Percentiles rank a stretch among this genome's conserved stretches.
phyloP scores from a whole-genome alignment of 2,329 filamentous ascomycete species.

The Diplodia intermedia region DNA sequence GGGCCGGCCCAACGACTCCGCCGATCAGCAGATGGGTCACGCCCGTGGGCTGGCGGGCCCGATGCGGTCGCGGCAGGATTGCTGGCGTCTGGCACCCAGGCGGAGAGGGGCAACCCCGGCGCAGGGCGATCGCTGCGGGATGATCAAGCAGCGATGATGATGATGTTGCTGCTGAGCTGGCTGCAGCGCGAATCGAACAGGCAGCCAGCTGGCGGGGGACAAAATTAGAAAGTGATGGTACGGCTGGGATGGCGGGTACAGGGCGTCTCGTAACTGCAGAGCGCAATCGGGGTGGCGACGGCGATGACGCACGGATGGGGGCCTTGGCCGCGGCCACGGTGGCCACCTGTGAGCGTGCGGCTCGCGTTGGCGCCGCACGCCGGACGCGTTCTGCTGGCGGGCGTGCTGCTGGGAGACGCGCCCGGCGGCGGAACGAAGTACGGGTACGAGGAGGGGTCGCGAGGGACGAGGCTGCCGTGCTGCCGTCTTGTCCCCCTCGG shows the following conservation, averaged over 20 bases:
- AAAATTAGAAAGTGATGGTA: slow-evolving; percentile 26
- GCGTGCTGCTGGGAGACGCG: neutral
- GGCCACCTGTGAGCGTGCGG: too few species aligned
- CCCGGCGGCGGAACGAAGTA: neutral
- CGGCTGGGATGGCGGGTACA: slow-evolving; percentile 18
- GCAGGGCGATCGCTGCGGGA: slow-evolving; percentile 29
- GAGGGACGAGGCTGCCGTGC: neutral
- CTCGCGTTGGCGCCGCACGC: neutral
- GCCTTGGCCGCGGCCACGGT: slow-evolving; percentile 8
- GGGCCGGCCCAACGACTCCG: slow-evolving; percentile 10
- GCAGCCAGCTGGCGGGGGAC: neutral
- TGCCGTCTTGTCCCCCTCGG: neutral
- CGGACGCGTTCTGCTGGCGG: neutral
- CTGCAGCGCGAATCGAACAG: slow-evolving; percentile 7
- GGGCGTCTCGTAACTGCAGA: slow-evolving; percentile 28
- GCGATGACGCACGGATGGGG: slow-evolving; percentile 28
- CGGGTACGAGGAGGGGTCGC: neutral
- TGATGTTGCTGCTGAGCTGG: neutral
- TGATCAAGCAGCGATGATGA: slow-evolving; percentile 22
- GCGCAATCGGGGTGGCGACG: slow-evolving; percentile 25
- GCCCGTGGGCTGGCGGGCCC: slow-evolving; percentile 14
- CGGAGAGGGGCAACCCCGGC: slow-evolving; percentile 18
- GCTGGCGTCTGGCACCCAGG: slow-evolving; percentile 12
- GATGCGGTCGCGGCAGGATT: slow-evolving; percentile 14
- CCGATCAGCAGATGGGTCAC: slow-evolving; percentile 24